A percentile compares a stretch with the other conserved stretches of the same genome.
These are phyloP conservation scores for Teunomyces gatunensis DNA, from an alignment of 805 yeast genomes.

Conservation along the genomic window DNA sequence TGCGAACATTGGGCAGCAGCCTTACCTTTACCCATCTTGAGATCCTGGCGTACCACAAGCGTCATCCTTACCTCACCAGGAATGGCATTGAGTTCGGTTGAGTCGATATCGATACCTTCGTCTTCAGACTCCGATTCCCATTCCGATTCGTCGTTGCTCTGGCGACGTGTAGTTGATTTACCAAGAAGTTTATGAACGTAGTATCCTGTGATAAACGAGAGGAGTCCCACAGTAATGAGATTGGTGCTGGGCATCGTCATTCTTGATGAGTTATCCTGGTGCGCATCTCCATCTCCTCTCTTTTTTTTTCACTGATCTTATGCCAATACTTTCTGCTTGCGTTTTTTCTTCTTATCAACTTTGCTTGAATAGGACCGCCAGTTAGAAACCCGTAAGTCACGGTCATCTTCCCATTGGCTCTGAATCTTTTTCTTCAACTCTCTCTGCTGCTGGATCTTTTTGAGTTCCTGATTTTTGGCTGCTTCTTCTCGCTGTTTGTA, in stretches of 20 bases:
- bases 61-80: constrained; percentile 88
- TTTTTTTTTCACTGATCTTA: constrained; percentile 10
- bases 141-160: constrained; percentile 16
- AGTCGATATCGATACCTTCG: constrained; percentile 55
- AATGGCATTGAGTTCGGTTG: constrained; percentile 56
- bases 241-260: constrained; percentile 14
- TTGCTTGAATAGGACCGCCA: constrained; percentile 55
- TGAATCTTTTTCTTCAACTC: constrained; percentile 42
- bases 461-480: constrained; percentile 20
- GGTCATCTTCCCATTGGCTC: constrained; percentile 56
- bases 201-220: constrained; percentile 38
- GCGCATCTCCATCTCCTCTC: neutral
- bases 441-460: constrained; percentile 37
- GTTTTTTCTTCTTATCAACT: constrained; percentile 46
- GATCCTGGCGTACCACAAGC: constrained; percentile 79
- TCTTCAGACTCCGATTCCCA: constrained; percentile 46
- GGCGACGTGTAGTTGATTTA: constrained; percentile 2
- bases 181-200: constrained; percentile 20
- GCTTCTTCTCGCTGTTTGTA: constrained; percentile 28
- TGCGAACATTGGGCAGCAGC: constrained; percentile 97
- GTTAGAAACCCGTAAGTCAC: constrained; percentile 55
- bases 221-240: constrained; percentile 30
- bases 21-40: constrained; percentile 92
- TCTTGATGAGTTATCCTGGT: neutral
- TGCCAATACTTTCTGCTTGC: constrained; percentile 42